phyloP scores from a whole-genome alignment of 2,329 filamentous ascomycete species.

The Alternaria triticina region DNA sequence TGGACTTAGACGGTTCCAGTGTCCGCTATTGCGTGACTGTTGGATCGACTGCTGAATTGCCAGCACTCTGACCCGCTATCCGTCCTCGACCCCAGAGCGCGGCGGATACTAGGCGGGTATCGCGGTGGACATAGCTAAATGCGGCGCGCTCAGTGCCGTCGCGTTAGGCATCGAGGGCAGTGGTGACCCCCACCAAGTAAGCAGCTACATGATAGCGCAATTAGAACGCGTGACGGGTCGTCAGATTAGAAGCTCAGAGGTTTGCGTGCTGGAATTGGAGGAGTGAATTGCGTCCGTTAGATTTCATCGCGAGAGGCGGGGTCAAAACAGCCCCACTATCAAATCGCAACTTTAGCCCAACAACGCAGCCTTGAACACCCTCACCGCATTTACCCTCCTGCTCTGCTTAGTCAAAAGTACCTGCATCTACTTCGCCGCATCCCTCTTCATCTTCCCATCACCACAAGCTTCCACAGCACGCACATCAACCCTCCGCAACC shows the following conservation, averaged over 20 bases:
- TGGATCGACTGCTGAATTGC: not conserved
- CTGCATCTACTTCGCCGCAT: conserved; percentile 24
- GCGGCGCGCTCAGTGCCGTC: conserved; percentile 1
- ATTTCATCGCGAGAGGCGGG: conserved; percentile 10
- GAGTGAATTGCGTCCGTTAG: conserved; percentile 7
- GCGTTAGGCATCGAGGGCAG: not conserved
- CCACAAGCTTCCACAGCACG: conserved; percentile 28
- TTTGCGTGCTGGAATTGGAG: conserved; percentile 1
- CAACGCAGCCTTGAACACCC: conserved; percentile 24
- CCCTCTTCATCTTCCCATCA: conserved; percentile 17
- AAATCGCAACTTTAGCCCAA: conserved; percentile 24
- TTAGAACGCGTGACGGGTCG: conserved; percentile 12
- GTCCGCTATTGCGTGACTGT: not conserved
- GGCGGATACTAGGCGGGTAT: conserved; percentile 14
- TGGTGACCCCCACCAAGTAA: conserved; percentile 18
- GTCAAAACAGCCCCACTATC: conserved; percentile 24
- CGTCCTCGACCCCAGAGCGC: conserved; percentile 4
- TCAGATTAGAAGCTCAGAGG: not conserved
- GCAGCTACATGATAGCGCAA: conserved; percentile 37
- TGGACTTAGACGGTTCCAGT: not conserved
- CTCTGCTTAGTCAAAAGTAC: conserved; percentile 34
- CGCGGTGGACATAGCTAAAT: conserved; percentile 9
- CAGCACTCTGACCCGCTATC: conserved; percentile 6
- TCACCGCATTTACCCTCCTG: conserved; percentile 31
- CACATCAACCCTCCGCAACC: conserved; percentile 38